These are phyloP conservation scores for Aspergillus tanneri DNA, from an alignment of 2,329 filamentous ascomycete genomes.

Conservation along the genomic window DNA sequence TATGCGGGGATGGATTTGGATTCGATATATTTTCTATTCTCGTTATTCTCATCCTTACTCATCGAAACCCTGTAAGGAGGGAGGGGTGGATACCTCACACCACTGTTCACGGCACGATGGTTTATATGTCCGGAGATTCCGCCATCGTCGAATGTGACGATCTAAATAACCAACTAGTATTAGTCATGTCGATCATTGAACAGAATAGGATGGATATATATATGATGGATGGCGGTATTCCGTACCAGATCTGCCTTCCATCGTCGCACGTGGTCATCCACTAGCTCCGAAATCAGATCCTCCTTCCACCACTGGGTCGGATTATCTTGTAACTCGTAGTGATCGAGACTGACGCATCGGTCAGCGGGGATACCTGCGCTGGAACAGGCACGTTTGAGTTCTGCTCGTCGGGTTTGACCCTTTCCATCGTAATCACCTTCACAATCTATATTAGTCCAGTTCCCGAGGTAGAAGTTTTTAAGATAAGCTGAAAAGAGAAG, in stretches of 20 bases:
- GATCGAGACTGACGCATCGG: conserved; percentile 40
- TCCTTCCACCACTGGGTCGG: conserved; percentile 43
- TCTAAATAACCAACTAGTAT: conserved; percentile 17
- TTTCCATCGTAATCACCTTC: conserved; percentile 25
- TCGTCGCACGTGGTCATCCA: conserved; percentile 36
- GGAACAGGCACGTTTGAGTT: conserved; percentile 25
- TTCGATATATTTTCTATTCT: conserved; percentile 18
- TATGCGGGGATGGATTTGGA: conserved; percentile 36
- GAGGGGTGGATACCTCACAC: conserved; percentile 31
- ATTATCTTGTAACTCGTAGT: conserved; percentile 41
- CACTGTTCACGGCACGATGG: conserved; percentile 42
- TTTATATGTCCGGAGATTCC: conserved; percentile 45
- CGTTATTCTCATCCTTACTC: too few relatives aligned
- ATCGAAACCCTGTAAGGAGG: background rate
- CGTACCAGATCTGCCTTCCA: conserved; percentile 42
- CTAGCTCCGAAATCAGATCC: conserved; percentile 31
- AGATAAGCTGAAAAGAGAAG: background rate
- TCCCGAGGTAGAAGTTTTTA: too few relatives aligned
- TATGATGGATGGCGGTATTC: background rate
- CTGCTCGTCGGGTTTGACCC: conserved; percentile 20
- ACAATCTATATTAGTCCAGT: too few relatives aligned
- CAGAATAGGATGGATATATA: background rate
- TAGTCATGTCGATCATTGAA: background rate
- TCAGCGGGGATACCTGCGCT: conserved; percentile 23
- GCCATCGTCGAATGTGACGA: conserved; percentile 45